A percentile compares a stretch with the other conserved stretches of the same genome.
These are phyloP conservation scores for Penicillium silybi DNA, from an alignment of 495 filamentous ascomycete genomes.

Conservation along the genomic window DNA sequence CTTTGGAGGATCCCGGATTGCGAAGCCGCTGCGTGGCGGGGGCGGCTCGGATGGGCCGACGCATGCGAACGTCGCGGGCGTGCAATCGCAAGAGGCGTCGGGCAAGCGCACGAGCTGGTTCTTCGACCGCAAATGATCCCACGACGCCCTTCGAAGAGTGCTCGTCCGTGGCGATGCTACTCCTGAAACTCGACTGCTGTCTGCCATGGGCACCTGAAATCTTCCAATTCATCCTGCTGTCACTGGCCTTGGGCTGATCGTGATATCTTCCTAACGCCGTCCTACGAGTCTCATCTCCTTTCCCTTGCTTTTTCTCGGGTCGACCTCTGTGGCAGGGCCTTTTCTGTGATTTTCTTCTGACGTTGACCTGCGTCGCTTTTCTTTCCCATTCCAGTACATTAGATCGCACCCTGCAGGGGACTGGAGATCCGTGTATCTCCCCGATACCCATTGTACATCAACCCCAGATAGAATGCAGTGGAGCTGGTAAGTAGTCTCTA, in stretches of 20 bases:
- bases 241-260: conserved; percentile 19
- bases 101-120: conserved; percentile 50
- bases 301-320: conserved; percentile 1
- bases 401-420: conserved; percentile 23
- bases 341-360: conserved; percentile 8
- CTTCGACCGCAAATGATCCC: conserved; percentile 46
- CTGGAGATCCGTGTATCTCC: conserved; percentile 21
- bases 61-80: conserved; percentile 30
- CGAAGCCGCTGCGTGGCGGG: conserved; percentile 93
- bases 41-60: conserved; percentile 51
- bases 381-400: conserved; percentile 22
- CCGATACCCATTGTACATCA: conserved; percentile 33
- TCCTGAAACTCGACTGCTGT: conserved; percentile 16
- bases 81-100: conserved; percentile 44
- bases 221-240: conserved; percentile 22
- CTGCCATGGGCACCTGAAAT: conserved; percentile 17
- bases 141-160: conserved; percentile 9
- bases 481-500: conserved; percentile 19
- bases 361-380: conserved; percentile 6
- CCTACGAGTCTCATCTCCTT: conserved; percentile 23
- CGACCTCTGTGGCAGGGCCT: background rate
- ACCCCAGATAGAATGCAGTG: conserved; percentile 28
- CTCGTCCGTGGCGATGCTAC: conserved; percentile 16
- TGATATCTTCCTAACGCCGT: conserved; percentile 18
- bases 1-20: conserved; percentile 79